Evolutionary conservation across 2,329 filamentous ascomycete species (phyloP).

Genomic region (Ceratocystis ficicola): DNA sequence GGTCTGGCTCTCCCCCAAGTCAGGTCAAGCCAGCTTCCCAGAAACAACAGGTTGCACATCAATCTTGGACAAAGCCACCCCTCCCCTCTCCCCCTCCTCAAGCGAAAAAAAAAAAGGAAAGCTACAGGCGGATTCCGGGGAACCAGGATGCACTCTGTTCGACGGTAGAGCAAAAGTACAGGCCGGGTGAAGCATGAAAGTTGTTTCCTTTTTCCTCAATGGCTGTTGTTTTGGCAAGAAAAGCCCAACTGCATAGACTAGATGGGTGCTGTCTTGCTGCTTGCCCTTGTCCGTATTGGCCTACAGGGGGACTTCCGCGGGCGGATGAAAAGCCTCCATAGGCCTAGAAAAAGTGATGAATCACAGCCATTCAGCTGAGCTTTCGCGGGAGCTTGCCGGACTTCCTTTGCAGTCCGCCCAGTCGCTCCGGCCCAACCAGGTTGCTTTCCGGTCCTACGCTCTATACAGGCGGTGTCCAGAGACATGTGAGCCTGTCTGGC

Average conservation of each 20-base stretch:
- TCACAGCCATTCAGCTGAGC: background rate
- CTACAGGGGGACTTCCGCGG: too few relatives aligned
- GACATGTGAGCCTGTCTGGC: background rate
- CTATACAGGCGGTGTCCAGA: background rate
- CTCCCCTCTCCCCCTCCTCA: background rate
- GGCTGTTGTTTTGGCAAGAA: background rate
- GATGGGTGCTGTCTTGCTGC: too few relatives aligned
- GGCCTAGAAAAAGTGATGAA: background rate
- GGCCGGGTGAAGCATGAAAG: background rate
- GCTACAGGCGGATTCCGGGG: background rate
- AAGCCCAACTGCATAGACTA: background rate
- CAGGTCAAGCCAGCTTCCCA: background rate
- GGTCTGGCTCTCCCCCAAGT: background rate
- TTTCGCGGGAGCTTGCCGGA: background rate
- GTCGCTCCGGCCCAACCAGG: background rate
- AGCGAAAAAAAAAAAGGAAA: slow-evolving; percentile 1
- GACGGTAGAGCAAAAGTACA: background rate
- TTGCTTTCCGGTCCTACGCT: background rate
- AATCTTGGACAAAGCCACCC: background rate
- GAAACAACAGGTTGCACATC: background rate
- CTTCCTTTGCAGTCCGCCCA: background rate
- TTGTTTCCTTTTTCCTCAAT: too few relatives aligned
- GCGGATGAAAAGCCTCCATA: too few relatives aligned
- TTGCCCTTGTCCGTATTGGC: too few relatives aligned
- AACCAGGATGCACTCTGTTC: background rate